Percentiles rank a stretch among this genome's conserved stretches.
Conservation (phyloP, 2,329 filamentous ascomycete species). For the Ascocoryne sarcoides region DNA sequence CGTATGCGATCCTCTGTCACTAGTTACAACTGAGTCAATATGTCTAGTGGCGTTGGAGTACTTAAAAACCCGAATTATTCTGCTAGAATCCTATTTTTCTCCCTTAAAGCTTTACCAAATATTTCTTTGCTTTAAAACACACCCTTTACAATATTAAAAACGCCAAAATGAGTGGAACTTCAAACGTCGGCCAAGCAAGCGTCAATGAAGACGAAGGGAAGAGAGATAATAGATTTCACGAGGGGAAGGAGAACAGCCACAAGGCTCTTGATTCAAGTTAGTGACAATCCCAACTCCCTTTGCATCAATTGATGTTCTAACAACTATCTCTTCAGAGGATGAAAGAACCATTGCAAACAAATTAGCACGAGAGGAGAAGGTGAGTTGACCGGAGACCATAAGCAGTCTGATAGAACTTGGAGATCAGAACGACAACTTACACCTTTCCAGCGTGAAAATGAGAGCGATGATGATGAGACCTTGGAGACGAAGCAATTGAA, state of each 20-base stretch:
- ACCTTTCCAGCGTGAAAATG: conserved; percentile 29
- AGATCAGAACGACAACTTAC: conserved; percentile 8
- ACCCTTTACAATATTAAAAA: background rate
- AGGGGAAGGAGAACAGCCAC: conserved; percentile 65
- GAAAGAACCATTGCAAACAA: conserved; percentile 64
- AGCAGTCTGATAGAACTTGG: no score
- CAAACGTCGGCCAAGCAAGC: conserved; percentile 49
- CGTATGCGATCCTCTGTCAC: no score
- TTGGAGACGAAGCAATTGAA: conserved; percentile 22
- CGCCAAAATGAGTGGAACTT: conserved; percentile 19
- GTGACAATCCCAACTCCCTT: conserved; percentile 16
- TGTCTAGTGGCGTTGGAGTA: no score
- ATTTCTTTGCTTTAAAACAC: background rate
- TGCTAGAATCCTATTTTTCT: no score
- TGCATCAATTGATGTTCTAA: conserved; percentile 2
- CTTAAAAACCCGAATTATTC: no score
- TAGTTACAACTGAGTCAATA: no score
- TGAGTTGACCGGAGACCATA: conserved; percentile 8
- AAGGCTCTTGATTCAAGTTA: conserved; percentile 62
- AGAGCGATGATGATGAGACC: conserved; percentile 35
- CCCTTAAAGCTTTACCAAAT: no score
- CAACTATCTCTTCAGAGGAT: conserved; percentile 42
- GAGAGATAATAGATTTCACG: conserved; percentile 53
- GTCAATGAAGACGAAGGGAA: conserved; percentile 66
- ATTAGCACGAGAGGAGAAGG: conserved; percentile 52